These are phyloP conservation scores for Xylaria multiplex DNA, from an alignment of 2,329 filamentous ascomycete genomes.

Conservation along the genomic window DNA sequence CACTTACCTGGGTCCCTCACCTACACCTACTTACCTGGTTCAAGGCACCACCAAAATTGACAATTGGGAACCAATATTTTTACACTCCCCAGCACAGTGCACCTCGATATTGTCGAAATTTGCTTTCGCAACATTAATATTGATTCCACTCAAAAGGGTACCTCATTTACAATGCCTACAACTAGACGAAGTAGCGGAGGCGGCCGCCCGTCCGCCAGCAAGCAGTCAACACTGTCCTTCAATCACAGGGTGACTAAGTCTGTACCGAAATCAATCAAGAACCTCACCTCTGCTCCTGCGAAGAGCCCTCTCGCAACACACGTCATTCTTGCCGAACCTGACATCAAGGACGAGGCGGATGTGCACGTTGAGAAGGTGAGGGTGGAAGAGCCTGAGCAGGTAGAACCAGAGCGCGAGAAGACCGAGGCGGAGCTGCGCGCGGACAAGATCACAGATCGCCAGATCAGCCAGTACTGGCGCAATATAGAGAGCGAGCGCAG, in stretches of 20 bases:
- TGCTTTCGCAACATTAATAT: background rate
- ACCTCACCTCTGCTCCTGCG: constrained; percentile 50
- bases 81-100: background rate
- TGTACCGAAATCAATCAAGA: constrained; percentile 59
- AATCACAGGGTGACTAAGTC: constrained; percentile 66
- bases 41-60: constrained; percentile 16
- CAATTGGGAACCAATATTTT: constrained; percentile 10
- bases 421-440: constrained; percentile 67
- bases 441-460: constrained; percentile 70
- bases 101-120: background rate
- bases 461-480: constrained; percentile 82
- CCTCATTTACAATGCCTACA: constrained; percentile 55
- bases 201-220: constrained; percentile 52
- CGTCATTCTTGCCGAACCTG: constrained; percentile 38
- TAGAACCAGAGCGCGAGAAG: constrained; percentile 51
- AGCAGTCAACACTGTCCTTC: constrained; percentile 68
- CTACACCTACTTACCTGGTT: no score
- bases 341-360: constrained; percentile 31
- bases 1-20: constrained; percentile 33
- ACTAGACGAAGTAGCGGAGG: constrained; percentile 59
- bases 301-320: constrained; percentile 48
- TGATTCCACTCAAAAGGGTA: background rate
- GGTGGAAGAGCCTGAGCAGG: constrained; percentile 35
- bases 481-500: constrained; percentile 74
- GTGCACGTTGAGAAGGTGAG: constrained; percentile 36